phyloP scores from a whole-genome alignment of 768 basidiomycete species.

The Boletellus emodensis region DNA sequence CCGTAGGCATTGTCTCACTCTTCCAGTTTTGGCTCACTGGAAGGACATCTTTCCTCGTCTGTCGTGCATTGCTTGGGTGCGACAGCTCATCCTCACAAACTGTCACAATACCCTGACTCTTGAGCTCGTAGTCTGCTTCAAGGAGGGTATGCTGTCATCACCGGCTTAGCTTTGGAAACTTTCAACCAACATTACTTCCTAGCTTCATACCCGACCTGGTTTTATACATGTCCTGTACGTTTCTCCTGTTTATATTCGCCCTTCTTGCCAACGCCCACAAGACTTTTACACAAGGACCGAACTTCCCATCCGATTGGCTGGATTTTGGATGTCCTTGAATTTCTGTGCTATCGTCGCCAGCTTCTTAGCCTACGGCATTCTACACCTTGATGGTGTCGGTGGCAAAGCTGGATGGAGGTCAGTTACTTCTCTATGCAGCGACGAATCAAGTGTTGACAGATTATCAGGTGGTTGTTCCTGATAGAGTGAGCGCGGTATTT shows the following conservation, averaged over 20 bases:
- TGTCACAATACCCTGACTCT: neutral
- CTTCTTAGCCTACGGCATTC: conserved; percentile 63
- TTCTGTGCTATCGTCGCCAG: conserved; percentile 50
- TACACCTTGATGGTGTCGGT: conserved; percentile 23
- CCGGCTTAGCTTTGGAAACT: neutral
- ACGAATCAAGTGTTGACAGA: neutral
- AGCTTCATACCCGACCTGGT: conserved; percentile 59
- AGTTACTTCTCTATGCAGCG: conserved; percentile 25
- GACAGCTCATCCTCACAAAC: neutral
- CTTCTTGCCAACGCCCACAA: neutral
- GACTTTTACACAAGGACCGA: conserved; percentile 56
- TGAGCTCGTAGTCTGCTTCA: conserved; percentile 35
- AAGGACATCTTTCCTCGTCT: conserved; percentile 45
- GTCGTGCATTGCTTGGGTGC: conserved; percentile 46
- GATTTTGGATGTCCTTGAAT: conserved; percentile 66
- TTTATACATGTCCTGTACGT: conserved; percentile 56
- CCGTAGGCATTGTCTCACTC: conserved; percentile 39
- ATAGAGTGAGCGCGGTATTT: conserved; percentile 29
- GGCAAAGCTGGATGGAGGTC: conserved; percentile 17
- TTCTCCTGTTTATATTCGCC: neutral
- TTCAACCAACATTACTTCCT: neutral
- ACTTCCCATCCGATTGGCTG: conserved; percentile 51
- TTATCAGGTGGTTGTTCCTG: conserved; percentile 32
- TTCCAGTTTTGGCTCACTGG: conserved; percentile 56
- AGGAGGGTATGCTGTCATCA: conserved; percentile 37